phyloP scores from a whole-genome alignment of 208 protist genomes.

The Crithidia fasciculata region DNA sequence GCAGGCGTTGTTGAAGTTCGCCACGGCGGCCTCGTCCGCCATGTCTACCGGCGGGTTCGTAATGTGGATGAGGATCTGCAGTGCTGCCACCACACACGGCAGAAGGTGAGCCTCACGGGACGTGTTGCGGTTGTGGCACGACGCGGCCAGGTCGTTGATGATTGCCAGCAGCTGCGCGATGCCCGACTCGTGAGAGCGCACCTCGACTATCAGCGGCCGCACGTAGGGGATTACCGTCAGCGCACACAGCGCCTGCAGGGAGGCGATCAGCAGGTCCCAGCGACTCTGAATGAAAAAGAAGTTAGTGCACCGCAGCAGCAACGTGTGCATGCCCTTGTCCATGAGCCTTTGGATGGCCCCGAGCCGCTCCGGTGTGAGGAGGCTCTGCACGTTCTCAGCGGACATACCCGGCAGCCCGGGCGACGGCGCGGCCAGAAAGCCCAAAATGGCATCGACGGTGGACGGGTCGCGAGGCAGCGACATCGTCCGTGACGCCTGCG shows the following conservation, averaged over 20 bases:
- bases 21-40: constrained; percentile 63
- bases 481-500: constrained; percentile 61
- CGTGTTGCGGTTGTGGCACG: constrained; percentile 67
- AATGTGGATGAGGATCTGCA: constrained; percentile 81
- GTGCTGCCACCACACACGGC: constrained; percentile 64
- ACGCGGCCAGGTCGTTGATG: constrained; percentile 65
- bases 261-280: constrained; percentile 75
- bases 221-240: constrained; percentile 78
- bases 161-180: constrained; percentile 82
- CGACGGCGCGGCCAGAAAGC: constrained; percentile 60
- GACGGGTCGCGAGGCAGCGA: constrained; percentile 76
- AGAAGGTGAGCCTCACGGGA: constrained; percentile 77
- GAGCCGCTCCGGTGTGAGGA: constrained; percentile 70
- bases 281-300: constrained; percentile 86
- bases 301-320: constrained; percentile 71
- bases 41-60: constrained; percentile 69
- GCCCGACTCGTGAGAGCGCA: constrained; percentile 68
- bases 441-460: constrained; percentile 74
- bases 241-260: constrained; percentile 75
- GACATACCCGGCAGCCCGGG: constrained; percentile 68
- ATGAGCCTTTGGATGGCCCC: constrained; percentile 58
- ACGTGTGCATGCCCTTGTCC: constrained; percentile 66
- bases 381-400: constrained; percentile 78
- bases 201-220: constrained; percentile 71
- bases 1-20: constrained; percentile 75